Conservation (phyloP, 2,329 filamentous ascomycete genomes). For the Ceratocystis smalleyi region DNA sequence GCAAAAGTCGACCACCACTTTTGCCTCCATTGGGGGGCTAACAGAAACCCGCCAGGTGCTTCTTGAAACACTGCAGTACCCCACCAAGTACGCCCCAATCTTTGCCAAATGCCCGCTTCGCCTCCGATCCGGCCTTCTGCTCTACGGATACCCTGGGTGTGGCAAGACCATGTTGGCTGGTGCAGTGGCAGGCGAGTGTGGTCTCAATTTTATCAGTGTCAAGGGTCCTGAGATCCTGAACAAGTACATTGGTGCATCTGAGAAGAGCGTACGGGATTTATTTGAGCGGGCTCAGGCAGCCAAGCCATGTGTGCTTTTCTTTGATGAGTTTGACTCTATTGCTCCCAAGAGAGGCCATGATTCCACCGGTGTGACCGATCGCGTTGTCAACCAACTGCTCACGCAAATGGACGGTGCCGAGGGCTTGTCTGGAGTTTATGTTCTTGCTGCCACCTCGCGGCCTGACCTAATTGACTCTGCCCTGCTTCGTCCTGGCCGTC, state of each 20-base stretch:
- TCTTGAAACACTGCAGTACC: constrained; percentile 88
- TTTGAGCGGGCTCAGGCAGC: constrained; percentile 88
- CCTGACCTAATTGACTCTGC: constrained; percentile 95
- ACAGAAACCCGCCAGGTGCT: constrained; percentile 76
- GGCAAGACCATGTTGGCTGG: constrained; percentile 93
- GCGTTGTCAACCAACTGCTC: constrained; percentile 93
- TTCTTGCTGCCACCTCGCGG: constrained; percentile 81
- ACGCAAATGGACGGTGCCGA: constrained; percentile 99
- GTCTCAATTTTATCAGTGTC: constrained; percentile 94
- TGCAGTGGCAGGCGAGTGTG: constrained; percentile 93
- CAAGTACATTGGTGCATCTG: constrained; percentile 96
- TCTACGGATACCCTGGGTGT: constrained; percentile 92
- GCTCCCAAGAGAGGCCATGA: constrained; percentile 95
- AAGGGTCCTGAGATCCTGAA: constrained; percentile 97
- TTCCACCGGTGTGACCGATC: constrained; percentile 93
- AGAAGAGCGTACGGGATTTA: constrained; percentile 88
- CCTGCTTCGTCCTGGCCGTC: constrained; percentile 70
- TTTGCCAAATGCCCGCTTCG: constrained; percentile 91
- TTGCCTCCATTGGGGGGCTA: constrained; percentile 80
- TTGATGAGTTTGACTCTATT: constrained; percentile 96
- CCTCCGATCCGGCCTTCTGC: constrained; percentile 77
- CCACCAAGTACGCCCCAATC: constrained; percentile 93
- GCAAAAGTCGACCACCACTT: constrained; percentile 83
- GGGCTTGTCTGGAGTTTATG: constrained; percentile 85
- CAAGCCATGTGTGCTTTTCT: constrained; percentile 87